Base-by-base conservation (phyloP, 2,329 filamentous ascomycete species). In the Stemphylium vesicarium region DNA sequence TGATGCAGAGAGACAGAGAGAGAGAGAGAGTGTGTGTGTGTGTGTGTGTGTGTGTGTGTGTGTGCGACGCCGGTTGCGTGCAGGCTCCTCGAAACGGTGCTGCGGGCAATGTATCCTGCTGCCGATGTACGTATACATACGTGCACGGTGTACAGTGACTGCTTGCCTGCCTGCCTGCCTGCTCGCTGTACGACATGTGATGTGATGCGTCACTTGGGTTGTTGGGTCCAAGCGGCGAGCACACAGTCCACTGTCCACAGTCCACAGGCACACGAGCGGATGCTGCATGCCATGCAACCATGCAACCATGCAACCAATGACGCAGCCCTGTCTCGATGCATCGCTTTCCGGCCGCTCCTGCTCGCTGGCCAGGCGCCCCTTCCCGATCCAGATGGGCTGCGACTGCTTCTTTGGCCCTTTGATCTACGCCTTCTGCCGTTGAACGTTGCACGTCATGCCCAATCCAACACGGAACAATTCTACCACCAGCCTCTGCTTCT, bases 401-500 rank as follows among this genome's bases (percentile, higher is more conserved):
- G 38, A 49, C 51, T 51, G 43, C 47, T 42, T 39, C 31, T 40
- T 10, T 41, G 46, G 46, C 9, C 46, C 37, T 29, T 29, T 29
- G 26, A 29, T 29, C 10, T 29, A 29, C 26, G 26, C 26, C 26
- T 29, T 29, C 9, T 29, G 26, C 26, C 26, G 26, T 29, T 29
- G 8, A 3, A 29, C 26, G 26, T 29, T 44, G 56, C 53, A 51
- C 53, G 47, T 60, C 60, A 60, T 54, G 12, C 51, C 40, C 38
- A 50, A 49, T 55, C 43, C 22, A 37, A 40, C 40, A 46, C 50
- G 48, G 56, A 52, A 40, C 38, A 36, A 50, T 31, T 22, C 24
- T 37, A 20, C 18, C 55, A 45, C 59, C 60, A 59, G 44, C 58
- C 47, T 60, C 57, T 60, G 51, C 43, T 47, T 54, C 53, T 12